Evolutionary conservation across 2,329 filamentous ascomycete genomes (phyloP), one percentile per base, ranked within the genome.

Genomic region (Aspergillus arachidicola): DNA sequence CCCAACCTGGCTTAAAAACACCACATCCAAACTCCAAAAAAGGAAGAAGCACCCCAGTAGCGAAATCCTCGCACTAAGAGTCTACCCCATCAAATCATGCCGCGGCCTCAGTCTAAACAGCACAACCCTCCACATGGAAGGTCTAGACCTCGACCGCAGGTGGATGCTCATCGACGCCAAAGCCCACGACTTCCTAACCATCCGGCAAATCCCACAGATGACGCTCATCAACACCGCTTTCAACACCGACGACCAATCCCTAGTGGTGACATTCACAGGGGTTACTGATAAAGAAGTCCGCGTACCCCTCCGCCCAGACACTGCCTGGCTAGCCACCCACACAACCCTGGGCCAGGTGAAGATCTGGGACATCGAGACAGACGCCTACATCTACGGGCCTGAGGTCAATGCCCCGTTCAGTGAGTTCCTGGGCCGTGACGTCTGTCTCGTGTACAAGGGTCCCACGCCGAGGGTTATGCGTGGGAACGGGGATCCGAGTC

Each of bases 31-130:
- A 32, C 54, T 64, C 11, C 48, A 14, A 5, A 48, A 14, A 5
- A 48, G 19, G 28, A 19, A 19, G 38, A 41, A 26, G 23, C 38
- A 66, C 50, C 64, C 68, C 55, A 72, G 66, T 43, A 76, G 66
- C 62, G 73, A 77, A 50, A 73, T 78, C 34, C 61, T 71, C 63
- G 71, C 72, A 10, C 78, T 89, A 12, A 83, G 82, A 61, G 81
- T 89, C 68, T 89, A 89, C 71, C 87, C 87, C 14, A 86, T 90
- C 70, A 90, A 90, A 71, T 89, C 87, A 64, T 90, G 88, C 68
- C 86, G 88, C 53, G 87, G 87, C 11, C 80, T 90, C 67, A 79
- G 83, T 46, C 78, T 89, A 11, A 73, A 81, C 19, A 81, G 79
- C 3, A 82, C 85, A 2, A 79, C 77, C 5, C 78, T 90, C 1